Conservation (phyloP, 2,329 filamentous ascomycete genomes). For the Calonectria multiphialidica region DNA sequence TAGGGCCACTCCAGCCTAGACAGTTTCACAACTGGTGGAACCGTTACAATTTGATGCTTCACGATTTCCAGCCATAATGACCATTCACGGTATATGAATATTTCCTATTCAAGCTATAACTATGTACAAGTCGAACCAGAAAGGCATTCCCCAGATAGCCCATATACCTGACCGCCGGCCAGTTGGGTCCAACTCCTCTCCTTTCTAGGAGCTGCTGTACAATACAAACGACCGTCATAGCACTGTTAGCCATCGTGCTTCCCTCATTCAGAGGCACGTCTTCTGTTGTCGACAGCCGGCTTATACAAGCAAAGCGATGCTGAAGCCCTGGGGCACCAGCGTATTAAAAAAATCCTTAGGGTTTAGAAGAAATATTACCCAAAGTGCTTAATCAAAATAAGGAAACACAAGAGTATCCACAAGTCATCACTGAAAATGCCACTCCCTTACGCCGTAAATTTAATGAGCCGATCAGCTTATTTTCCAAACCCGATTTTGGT, state of each 20-base stretch:
- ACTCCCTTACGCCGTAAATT: slow-evolving; percentile 40
- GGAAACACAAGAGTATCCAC: slow-evolving; percentile 28
- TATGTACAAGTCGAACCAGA: slow-evolving; percentile 33
- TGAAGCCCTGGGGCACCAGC: slow-evolving; percentile 27
- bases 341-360: slow-evolving; percentile 32
- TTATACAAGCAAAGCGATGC: slow-evolving; percentile 22
- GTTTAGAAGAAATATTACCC: slow-evolving; percentile 29
- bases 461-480: slow-evolving; percentile 29
- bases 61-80: neutral
- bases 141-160: slow-evolving; percentile 19
- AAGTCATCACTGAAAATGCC: slow-evolving; percentile 35
- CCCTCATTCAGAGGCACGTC: neutral
- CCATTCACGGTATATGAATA: slow-evolving; percentile 18
- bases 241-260: slow-evolving; percentile 1
- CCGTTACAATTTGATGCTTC: neutral
- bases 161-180: slow-evolving; percentile 16
- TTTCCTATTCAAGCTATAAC: slow-evolving; percentile 34
- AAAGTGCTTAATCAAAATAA: slow-evolving; percentile 29
- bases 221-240: slow-evolving; percentile 18
- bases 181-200: slow-evolving; percentile 16
- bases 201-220: slow-evolving; percentile 17
- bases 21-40: neutral
- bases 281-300: slow-evolving; percentile 19
- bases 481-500: slow-evolving; percentile 29
- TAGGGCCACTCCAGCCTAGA: neutral